phyloP scores from a whole-genome alignment of 179 eudicot species.

The Drosera spatulata region DNA sequence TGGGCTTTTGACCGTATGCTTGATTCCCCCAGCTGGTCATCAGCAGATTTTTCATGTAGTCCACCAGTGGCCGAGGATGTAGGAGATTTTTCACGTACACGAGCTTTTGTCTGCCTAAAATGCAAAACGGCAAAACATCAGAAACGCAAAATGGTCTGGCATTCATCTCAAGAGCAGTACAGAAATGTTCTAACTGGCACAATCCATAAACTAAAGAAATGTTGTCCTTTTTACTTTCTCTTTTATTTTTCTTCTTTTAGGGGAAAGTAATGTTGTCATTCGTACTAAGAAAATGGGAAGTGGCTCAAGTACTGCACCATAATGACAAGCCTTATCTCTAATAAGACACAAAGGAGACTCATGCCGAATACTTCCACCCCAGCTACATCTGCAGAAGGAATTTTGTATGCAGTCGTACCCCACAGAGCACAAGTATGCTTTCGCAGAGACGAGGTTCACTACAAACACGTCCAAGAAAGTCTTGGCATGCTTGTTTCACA shows the following conservation, averaged over 20 bases:
- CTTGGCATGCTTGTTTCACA: neutral
- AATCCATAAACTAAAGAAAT: too few relatives aligned
- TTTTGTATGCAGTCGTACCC: too few relatives aligned
- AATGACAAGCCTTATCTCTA: too few relatives aligned
- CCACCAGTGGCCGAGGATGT: constrained; percentile 28
- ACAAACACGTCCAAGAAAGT: neutral
- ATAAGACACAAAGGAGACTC: too few relatives aligned
- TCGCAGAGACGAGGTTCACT: neutral
- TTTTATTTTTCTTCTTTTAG: too few relatives aligned
- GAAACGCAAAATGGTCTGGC: neutral
- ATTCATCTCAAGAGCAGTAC: too few relatives aligned
- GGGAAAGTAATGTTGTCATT: too few relatives aligned
- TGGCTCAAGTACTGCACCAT: too few relatives aligned
- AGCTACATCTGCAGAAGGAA: neutral
- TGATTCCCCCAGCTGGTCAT: constrained; percentile 43
- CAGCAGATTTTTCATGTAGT: constrained; percentile 26
- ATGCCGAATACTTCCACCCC: neutral
- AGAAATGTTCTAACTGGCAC: too few relatives aligned
- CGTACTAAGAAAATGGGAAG: too few relatives aligned
- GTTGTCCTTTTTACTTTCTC: too few relatives aligned
- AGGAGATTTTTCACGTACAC: constrained; percentile 30
- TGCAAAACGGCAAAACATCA: neutral
- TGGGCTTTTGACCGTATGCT: constrained; percentile 17
- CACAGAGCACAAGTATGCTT: neutral
- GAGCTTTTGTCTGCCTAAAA: constrained; percentile 44